Conservation (phyloP, 169 alveolate species). For the Neospora caninum region DNA sequence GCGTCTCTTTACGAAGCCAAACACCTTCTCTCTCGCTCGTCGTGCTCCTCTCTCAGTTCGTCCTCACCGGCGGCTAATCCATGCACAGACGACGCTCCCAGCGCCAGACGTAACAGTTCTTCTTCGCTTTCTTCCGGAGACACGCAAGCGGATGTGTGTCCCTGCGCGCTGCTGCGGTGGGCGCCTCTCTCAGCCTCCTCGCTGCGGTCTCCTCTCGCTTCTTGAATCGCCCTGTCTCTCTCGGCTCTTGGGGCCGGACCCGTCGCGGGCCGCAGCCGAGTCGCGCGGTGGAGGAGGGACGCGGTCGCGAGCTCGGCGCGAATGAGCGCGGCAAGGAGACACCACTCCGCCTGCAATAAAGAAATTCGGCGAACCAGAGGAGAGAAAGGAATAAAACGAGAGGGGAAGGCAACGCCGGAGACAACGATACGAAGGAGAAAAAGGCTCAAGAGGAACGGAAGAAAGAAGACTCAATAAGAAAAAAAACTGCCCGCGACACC, state of each 20-base stretch:
- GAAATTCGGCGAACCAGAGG: neutral
- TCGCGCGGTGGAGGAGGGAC: constrained; percentile 1
- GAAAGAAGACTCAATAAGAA: too few species aligned
- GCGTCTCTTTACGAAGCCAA: too few species aligned
- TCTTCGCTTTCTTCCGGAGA: neutral
- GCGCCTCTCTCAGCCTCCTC: neutral
- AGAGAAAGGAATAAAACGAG: neutral
- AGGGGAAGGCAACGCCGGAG: neutral
- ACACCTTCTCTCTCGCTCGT: too few species aligned
- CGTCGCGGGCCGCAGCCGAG: too few species aligned
- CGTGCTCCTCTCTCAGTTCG: neutral
- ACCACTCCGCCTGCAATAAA: neutral
- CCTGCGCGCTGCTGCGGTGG: too few species aligned
- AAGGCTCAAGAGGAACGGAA: too few species aligned
- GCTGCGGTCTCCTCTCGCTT: too few species aligned
- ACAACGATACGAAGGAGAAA: neutral
- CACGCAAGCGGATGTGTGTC: neutral
- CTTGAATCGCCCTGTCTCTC: neutral
- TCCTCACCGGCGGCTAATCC: neutral
- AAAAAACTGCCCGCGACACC: too few species aligned
- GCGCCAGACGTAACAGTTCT: neutral
- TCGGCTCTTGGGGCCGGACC: neutral
- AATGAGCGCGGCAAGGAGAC: constrained; percentile 7
- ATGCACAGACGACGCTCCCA: neutral
- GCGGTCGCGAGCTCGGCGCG: constrained; percentile 26